A percentile compares a stretch with the other conserved stretches of the same genome.
phyloP scores from a whole-genome alignment of 495 filamentous ascomycete species.

The Aspergillus taichungensis region DNA sequence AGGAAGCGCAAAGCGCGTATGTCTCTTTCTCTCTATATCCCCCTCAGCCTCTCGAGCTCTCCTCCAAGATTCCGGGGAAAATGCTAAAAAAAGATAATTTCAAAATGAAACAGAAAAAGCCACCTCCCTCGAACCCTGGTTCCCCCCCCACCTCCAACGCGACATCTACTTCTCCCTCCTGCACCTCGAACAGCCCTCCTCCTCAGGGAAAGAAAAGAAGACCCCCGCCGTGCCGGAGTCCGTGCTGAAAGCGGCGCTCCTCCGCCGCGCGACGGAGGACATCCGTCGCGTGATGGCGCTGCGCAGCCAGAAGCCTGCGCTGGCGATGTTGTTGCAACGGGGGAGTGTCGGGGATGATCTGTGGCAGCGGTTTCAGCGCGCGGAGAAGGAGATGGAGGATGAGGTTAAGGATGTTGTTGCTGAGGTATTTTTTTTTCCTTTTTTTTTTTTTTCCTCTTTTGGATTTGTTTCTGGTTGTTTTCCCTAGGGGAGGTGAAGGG shows the following conservation, averaged over 20 bases:
- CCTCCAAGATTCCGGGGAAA: no score
- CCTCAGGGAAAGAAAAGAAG: constrained; percentile 54
- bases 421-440: constrained; percentile 51
- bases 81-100: no score
- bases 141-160: constrained; percentile 77
- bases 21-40: constrained; percentile 20
- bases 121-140: constrained; percentile 83
- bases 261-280: constrained; percentile 84
- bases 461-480: not conserved
- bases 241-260: constrained; percentile 79
- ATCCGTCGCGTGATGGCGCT: constrained; percentile 83
- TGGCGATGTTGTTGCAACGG: constrained; percentile 71
- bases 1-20: constrained; percentile 83
- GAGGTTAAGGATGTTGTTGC: constrained; percentile 87
- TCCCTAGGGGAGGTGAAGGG: no score
- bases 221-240: constrained; percentile 69
- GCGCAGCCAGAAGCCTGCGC: constrained; percentile 72
- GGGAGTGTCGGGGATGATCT: constrained; percentile 94
- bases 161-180: constrained; percentile 91
- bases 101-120: constrained; percentile 51
- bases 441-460: constrained; percentile 1
- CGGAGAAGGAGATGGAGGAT: constrained; percentile 96
- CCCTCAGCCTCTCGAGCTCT: no score
- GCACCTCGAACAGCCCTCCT: constrained; percentile 62
- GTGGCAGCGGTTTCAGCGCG: constrained; percentile 82